Evolutionary conservation across 192 early-diverging fungal species (phyloP), one percentile per base, ranked within the genome.

Genomic region (Backusella psychrophila): DNA sequence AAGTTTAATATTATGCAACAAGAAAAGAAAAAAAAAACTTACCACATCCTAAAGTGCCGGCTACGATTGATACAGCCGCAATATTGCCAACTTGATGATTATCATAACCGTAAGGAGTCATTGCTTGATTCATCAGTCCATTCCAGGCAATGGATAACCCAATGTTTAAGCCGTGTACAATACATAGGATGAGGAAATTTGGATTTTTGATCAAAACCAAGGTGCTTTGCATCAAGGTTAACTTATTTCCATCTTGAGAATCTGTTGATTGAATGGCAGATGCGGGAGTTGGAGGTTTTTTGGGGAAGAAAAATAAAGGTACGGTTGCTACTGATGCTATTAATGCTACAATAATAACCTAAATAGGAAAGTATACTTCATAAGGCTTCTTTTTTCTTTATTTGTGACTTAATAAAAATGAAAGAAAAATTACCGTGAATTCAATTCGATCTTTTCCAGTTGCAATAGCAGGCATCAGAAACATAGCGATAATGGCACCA

Each of bases 101-200:
- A 0, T 75, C 80, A 36, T 83, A 83, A 36, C 82, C 82, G 42
- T 80, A 83, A 3, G 82, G 82, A 36, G 75, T 67, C 56, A 83
- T 80, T 35, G 79, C 53, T 72, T 79, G 82, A 56, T 71, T 79
- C 39, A 83, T 74, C 0, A 83, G 41, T 7, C 78, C 79, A 12
- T 66, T 63, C 70, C 79, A 77, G 11, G 78, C 77, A 38, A 77
- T 77, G 41, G 66, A 74, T 21, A 83, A 53, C 5, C 78, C 82
- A 63, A 83, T 75, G 68, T 80, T 80, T 19, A 83, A 46, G 7
- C 82, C 68, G 52, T 80, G 78, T 17, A 83, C 67, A 15, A 80
- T 11, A 26, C 79, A 80, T 7, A 79, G 21, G 11, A 79, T 72
- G 69, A 78, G 75, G 52, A 77, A 83, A 41, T 80, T 31, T n/a